Evolutionary conservation across 2,329 filamentous ascomycete species (phyloP).

Genomic region (Pestalotiopsis sp.): DNA sequence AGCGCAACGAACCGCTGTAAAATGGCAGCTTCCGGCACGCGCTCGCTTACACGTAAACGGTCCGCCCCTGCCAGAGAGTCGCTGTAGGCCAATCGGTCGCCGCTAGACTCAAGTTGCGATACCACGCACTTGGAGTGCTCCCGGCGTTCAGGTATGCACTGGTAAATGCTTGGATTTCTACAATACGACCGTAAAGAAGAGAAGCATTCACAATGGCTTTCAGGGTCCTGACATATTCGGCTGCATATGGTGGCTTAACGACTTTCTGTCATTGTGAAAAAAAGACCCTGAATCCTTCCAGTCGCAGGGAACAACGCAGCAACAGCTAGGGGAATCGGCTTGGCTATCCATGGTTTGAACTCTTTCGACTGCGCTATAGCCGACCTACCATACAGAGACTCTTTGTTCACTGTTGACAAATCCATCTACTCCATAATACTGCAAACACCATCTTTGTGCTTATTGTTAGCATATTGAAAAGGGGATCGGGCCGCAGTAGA

Average conservation of each 20-base stretch:
- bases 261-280: neutral
- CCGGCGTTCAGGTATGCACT: neutral
- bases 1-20: neutral
- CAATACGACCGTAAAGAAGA: neutral
- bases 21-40: constrained; percentile 1
- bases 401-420: neutral
- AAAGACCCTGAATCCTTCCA: neutral
- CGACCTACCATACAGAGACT: too few species aligned
- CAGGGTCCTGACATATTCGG: neutral
- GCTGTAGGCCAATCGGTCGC: neutral
- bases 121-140: neutral
- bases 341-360: neutral
- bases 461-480: neutral
- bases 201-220: neutral
- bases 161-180: neutral
- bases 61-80: neutral
- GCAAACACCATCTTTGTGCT: neutral
- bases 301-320: neutral
- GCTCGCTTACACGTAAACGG: neutral
- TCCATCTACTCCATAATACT: neutral
- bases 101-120: neutral
- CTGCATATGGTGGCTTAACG: neutral
- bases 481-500: neutral
- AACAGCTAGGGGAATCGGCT: neutral
- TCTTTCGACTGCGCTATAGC: neutral